These are phyloP conservation scores for Cinnamomum chago DNA, from an alignment of 164 flowering plant genomes.

Conservation along the genomic window DNA sequence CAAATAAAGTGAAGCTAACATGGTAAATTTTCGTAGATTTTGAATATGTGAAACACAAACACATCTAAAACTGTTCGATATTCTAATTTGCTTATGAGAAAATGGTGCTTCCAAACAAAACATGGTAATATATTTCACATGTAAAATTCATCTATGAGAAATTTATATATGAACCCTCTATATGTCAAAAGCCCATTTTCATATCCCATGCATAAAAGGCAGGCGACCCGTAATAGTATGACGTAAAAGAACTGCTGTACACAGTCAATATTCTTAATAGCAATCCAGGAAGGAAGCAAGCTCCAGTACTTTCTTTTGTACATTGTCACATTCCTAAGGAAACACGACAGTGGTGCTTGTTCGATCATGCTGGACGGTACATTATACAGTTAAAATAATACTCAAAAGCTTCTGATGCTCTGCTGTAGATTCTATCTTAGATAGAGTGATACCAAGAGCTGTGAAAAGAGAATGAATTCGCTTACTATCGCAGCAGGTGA, in stretches of 20 bases:
- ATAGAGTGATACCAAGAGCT: constrained; percentile 77
- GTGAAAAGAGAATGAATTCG: constrained; percentile 78
- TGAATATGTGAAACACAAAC: no score
- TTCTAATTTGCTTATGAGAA: no score
- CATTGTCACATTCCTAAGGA: constrained; percentile 11
- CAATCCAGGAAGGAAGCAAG: constrained; percentile 8
- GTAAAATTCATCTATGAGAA: no score
- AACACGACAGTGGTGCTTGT: background rate
- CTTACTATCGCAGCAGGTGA: constrained; percentile 80
- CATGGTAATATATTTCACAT: no score
- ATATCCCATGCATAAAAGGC: no score
- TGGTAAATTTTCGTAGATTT: no score
- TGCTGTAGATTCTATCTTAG: constrained; percentile 42
- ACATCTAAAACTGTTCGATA: no score
- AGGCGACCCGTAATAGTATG: background rate
- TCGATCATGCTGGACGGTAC: constrained; percentile 31
- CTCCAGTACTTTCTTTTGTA: constrained; percentile 29
- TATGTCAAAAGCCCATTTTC: no score
- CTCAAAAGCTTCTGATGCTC: background rate
- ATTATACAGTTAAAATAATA: constrained; percentile 14
- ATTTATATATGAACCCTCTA: no score
- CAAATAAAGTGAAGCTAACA: no score
- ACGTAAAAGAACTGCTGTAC: background rate
- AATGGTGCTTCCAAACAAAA: no score
- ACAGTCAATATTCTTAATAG: constrained; percentile 8